Percentiles rank a stretch among this genome's conserved stretches.
Conservation (phyloP, 805 yeast species). For the Yarrowia hollandica region DNA sequence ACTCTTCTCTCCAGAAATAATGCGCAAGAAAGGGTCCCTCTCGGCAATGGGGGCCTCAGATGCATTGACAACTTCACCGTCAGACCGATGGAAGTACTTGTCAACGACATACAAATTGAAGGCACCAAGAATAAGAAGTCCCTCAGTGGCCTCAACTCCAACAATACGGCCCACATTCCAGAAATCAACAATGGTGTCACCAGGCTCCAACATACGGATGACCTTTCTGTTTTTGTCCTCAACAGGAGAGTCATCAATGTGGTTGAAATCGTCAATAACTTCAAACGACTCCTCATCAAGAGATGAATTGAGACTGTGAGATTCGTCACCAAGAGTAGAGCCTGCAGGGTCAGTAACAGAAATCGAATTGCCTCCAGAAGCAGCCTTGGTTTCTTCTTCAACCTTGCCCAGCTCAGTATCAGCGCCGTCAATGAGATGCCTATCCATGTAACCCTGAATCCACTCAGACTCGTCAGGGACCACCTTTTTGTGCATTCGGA, state of each 20-base stretch:
- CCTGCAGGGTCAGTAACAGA: background rate
- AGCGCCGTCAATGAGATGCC: slow-evolving; percentile 11
- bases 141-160: slow-evolving; percentile 76
- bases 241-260: slow-evolving; percentile 37
- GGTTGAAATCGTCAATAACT: slow-evolving; percentile 36
- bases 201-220: slow-evolving; percentile 62
- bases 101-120: slow-evolving; percentile 67
- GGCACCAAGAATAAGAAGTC: slow-evolving; percentile 68
- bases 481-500: slow-evolving; percentile 64
- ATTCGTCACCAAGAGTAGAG: background rate
- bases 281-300: slow-evolving; percentile 36
- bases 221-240: slow-evolving; percentile 74
- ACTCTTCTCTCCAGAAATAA: slow-evolving; percentile 55
- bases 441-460: slow-evolving; percentile 19
- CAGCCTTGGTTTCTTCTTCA: background rate
- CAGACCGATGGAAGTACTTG: slow-evolving; percentile 57
- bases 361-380: background rate
- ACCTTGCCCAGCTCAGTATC: background rate
- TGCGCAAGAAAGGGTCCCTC: slow-evolving; percentile 67
- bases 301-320: background rate
- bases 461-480: slow-evolving; percentile 51
- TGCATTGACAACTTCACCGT: slow-evolving; percentile 61
- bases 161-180: slow-evolving; percentile 75
- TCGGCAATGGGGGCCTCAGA: slow-evolving; percentile 61
- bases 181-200: slow-evolving; percentile 68